These are phyloP conservation scores for Chalciporus piperatus DNA, from an alignment of 768 basidiomycete genomes.

Conservation along the genomic window DNA sequence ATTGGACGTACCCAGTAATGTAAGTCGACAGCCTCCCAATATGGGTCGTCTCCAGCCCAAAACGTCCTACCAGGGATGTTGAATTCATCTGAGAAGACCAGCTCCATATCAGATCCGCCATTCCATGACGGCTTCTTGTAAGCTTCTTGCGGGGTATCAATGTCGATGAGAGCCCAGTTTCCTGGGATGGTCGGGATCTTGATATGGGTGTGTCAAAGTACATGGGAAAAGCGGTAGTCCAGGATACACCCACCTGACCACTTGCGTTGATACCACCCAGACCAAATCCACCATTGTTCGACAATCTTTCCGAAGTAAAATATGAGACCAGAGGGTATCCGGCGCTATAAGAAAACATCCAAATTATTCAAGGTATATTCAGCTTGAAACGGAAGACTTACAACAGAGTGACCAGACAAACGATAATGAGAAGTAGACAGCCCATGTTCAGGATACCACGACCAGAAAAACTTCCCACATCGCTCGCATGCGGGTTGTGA, in stretches of 20 bases:
- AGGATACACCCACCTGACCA: conserved; percentile 53
- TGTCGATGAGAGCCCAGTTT: conserved; percentile 56
- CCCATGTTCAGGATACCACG: conserved; percentile 73
- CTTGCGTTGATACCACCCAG: conserved; percentile 72
- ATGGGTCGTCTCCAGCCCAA: conserved; percentile 82
- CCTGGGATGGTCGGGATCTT: conserved; percentile 57
- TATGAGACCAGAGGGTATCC: conserved; percentile 44
- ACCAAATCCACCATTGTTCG: conserved; percentile 47
- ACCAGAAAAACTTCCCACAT: conserved; percentile 35
- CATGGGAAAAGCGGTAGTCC: not conserved
- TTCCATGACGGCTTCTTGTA: conserved; percentile 52
- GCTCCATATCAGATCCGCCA: conserved; percentile 52
- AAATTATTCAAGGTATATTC: not conserved
- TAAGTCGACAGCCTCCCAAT: conserved; percentile 62
- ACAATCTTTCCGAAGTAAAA: conserved; percentile 28
- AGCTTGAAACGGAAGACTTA: conserved; percentile 32
- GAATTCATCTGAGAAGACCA: conserved; percentile 84
- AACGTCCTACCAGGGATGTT: conserved; percentile 72
- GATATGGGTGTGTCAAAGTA: not conserved
- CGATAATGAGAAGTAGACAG: conserved; percentile 56
- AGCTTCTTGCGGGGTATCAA: conserved; percentile 56
- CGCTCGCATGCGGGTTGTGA: conserved; percentile 56
- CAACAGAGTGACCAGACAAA: conserved; percentile 55
- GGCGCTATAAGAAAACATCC: conserved; percentile 27
- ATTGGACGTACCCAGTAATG: conserved; percentile 39